Base-by-base conservation (phyloP, 441 rosid species). In the Capsella rubella region DNA sequence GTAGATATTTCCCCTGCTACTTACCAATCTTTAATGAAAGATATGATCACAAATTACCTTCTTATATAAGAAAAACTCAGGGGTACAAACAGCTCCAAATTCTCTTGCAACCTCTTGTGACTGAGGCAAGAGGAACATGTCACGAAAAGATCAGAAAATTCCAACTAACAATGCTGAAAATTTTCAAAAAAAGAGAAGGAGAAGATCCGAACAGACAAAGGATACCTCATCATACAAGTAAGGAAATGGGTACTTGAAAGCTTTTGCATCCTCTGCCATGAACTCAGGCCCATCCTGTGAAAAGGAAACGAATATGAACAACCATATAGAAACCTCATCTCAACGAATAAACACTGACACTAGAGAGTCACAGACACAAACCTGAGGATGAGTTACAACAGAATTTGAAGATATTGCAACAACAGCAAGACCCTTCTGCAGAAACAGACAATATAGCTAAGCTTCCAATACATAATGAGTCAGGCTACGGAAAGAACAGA, bases 341-440 rank as follows among this genome's bases (percentile, higher is more conserved):
- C 69, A 79, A 64, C 67, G 73, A 15, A 42, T 42, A 79, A 73
- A 63, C 68, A 70, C 3, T 15, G 15, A 52, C 52, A 65, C 31
- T 8, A 56, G 58, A 77, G 50, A 77, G 50, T 28, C 59, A 50
- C 6, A 71, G 12, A 72, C 59, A 72, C 77, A 72, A 79, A 91
- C 97, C 97, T 94, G 98, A 25, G 98, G 98, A 78, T 90, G 96
- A 60, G 96, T 89, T 8, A 69, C 79, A 2, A 85, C 81, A 74
- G 96, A 94, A 66, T 91, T 94, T 12, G 98, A 90, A 69, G 97
- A 94, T 82, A 94, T 87, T 25, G 95, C 96, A 84, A 87, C 89
- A 80, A 86, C 93, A 52, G 97, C 92, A 53, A 94, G 95, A 75
- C 95, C 96, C 81, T 90, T 89, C 96, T 90, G 90, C 85, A 81